Conservation (phyloP, 164 flowering plant species). For the Malania oleifera region DNA sequence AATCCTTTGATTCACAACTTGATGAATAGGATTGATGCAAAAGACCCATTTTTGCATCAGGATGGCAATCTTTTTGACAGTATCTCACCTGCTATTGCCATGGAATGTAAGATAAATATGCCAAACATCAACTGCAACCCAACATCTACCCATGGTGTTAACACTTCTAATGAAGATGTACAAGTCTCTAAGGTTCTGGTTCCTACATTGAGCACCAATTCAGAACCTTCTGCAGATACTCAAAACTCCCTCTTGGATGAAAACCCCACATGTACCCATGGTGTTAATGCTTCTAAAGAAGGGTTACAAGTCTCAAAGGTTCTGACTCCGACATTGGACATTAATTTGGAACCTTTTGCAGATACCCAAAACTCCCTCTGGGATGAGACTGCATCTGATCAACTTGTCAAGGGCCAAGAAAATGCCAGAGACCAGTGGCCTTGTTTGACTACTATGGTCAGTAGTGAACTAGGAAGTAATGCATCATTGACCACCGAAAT, state of each 20-base stretch:
- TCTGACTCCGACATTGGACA: not conserved
- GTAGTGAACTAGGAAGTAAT: slow-evolving; percentile 3
- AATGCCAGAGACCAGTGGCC: not conserved
- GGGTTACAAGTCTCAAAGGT: not conserved
- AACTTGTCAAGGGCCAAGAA: not conserved
- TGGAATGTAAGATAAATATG: not conserved
- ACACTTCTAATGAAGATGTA: no score
- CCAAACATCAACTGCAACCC: not conserved
- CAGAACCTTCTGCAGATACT: no score
- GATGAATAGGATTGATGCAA: no score
- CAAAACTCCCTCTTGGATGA: no score
- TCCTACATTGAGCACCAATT: no score
- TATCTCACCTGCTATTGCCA: not conserved
- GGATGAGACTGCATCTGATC: not conserved
- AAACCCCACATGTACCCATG: not conserved
- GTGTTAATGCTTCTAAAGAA: not conserved
- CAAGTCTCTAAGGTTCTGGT: no score
- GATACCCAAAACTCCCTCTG: not conserved
- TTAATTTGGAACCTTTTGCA: not conserved
- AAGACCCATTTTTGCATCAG: not conserved
- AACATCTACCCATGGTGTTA: no score
- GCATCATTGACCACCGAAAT: slow-evolving; percentile 19
- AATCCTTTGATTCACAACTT: no score
- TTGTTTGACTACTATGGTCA: not conserved
- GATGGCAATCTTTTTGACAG: not conserved